Evolutionary conservation across 495 filamentous ascomycete genomes (phyloP).

Genomic region (Penicillium waksmanii): DNA sequence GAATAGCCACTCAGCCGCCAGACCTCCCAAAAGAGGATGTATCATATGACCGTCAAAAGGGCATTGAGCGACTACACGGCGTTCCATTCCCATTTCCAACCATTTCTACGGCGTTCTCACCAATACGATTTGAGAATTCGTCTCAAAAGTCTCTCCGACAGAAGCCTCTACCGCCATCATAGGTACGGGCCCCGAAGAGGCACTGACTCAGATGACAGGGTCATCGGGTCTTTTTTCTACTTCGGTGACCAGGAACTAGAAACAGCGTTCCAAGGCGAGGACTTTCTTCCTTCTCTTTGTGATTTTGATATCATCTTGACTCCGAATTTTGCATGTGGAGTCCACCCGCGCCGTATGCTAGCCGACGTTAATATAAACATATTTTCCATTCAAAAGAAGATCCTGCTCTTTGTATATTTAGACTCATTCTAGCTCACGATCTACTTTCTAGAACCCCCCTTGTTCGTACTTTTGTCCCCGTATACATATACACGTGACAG

Average conservation of each 20-base stretch:
- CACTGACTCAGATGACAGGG: background rate
- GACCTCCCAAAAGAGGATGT: background rate
- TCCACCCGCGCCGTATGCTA: background rate
- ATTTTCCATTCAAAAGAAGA: background rate
- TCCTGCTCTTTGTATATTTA: background rate
- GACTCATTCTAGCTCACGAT: background rate
- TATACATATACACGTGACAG: constrained; percentile 3
- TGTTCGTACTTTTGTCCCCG: constrained; percentile 1
- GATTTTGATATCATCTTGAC: background rate
- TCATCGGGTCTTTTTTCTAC: background rate
- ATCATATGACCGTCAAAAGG: background rate
- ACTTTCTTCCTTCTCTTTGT: background rate
- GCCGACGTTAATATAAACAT: background rate
- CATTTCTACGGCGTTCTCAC: background rate
- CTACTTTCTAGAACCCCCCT: background rate
- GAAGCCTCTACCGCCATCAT: background rate
- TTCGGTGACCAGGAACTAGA: background rate
- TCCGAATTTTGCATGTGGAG: background rate
- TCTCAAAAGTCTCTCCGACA: background rate
- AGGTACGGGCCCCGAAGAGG: background rate
- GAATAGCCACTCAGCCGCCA: background rate
- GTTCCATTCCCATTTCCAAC: background rate
- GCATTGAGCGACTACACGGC: constrained; percentile 1
- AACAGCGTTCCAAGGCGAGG: background rate
- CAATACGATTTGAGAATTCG: background rate